Evolutionary conservation across 257 asterid genomes (phyloP), one percentile per base, ranked within the genome.

Genomic region (Nicotiana paniculata): DNA sequence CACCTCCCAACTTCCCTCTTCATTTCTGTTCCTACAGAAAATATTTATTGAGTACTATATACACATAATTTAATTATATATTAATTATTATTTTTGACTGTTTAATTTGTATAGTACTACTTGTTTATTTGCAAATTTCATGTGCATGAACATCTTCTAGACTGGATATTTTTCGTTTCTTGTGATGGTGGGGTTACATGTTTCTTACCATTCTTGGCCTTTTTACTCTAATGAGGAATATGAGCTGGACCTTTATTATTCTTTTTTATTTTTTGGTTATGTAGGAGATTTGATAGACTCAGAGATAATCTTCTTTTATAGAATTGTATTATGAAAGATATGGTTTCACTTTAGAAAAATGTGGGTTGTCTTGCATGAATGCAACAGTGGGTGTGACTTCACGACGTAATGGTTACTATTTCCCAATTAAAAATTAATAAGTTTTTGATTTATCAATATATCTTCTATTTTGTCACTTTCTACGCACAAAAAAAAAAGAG

Each of bases 351-450:
- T 87, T 89, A 77, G 91, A 88, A 88, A 21, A 88, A 86, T 86
- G 85, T 83, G 89, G 90, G 90, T 79, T 90, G 90, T 88, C 90
- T 87, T 87, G 91, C 93, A 88, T 86, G 92, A 88, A 85, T 89
- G 89, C 86, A 87, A 74, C 90, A 86, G 75, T 85, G 92, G 84
- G 81, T 83, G 90, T 86, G 94, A 89, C 90, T 69, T 77, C 48
- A 43, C 48, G 2, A 43, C 48, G 11, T 9, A 43, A 43, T 43
- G 48, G 48, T 43, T 83, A 85, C 85, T 80, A 57, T 77, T 51
- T 63, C 83, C 80, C 68, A n/a, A 68, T 59, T 72, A 82, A 81
- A 82, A 81, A 86, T 88, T 70, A 43, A 78, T 84, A 84, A 85
- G 82, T 69, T 85, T 66, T 76, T 30, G 51, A 85, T 69, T 81